These are phyloP conservation scores for Piromyces finnis DNA, from an alignment of 192 early-diverging fungal genomes.

Conservation along the genomic window DNA sequence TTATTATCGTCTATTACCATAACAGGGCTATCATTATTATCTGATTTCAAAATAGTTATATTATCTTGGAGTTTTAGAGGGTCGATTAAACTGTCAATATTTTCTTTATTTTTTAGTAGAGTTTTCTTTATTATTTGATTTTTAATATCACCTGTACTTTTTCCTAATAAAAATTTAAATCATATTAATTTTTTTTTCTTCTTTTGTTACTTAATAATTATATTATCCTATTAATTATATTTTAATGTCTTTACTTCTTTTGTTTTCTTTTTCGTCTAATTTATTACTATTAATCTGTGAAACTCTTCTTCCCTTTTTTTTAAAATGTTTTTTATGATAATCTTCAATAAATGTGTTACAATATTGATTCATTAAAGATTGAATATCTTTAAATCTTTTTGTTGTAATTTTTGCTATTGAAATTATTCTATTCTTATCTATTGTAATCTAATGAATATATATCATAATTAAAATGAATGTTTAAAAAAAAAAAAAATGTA, in stretches of 20 bases:
- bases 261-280: background rate
- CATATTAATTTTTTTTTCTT: no score
- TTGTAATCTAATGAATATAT: background rate
- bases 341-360: background rate
- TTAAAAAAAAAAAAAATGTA: no score
- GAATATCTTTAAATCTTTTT: background rate
- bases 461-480: no score
- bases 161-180: no score
- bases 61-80: background rate
- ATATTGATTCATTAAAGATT: background rate
- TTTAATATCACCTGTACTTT: background rate
- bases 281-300: background rate
- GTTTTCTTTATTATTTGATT: background rate
- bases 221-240: no score
- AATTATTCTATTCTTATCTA: background rate
- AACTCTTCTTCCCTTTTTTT: background rate
- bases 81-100: background rate
- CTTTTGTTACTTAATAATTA: no score
- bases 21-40: background rate
- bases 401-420: background rate
- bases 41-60: background rate
- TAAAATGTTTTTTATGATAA: background rate
- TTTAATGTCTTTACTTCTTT: no score
- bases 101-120: background rate
- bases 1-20: background rate